Percentiles rank a stretch among this genome's conserved stretches.
These are phyloP conservation scores for Lepidium sativum DNA, from an alignment of 345 rosid species.

Conservation along the genomic window DNA sequence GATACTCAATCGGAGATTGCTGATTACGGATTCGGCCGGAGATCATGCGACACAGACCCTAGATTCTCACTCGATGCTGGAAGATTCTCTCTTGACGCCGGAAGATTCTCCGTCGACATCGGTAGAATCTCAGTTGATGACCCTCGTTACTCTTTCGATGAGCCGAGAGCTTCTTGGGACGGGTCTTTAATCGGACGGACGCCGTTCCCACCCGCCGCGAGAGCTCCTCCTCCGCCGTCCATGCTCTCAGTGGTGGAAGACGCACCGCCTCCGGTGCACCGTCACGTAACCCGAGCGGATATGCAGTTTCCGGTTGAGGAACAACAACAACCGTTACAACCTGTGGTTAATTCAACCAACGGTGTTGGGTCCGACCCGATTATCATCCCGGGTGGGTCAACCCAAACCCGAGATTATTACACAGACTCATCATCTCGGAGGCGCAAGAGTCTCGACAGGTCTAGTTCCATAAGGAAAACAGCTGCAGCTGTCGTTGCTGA, in stretches of 20 bases:
- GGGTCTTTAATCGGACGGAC: slow-evolving; percentile 74
- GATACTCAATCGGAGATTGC: slow-evolving; percentile 98
- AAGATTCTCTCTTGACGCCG: slow-evolving; percentile 52
- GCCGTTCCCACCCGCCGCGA: slow-evolving; percentile 3
- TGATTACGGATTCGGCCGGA: slow-evolving; percentile 86
- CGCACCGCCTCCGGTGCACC: slow-evolving; percentile 41
- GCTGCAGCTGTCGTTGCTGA: slow-evolving; percentile 85
- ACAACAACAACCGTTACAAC: slow-evolving; percentile 14
- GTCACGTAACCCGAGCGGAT: slow-evolving; percentile 57
- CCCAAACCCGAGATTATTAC: slow-evolving; percentile 90
- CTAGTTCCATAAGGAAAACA: slow-evolving; percentile 69
- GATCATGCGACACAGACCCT: slow-evolving; percentile 99
- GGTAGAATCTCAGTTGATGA: slow-evolving; percentile 51
- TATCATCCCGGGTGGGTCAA: slow-evolving; percentile 77
- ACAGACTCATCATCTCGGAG: slow-evolving; percentile 74
- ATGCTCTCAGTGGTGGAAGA: slow-evolving; percentile 90
- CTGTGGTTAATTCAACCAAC: not conserved
- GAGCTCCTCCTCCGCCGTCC: slow-evolving; percentile 73
- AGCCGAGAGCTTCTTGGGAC: slow-evolving; percentile 98
- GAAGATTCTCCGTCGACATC: slow-evolving; percentile 34
- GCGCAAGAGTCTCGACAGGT: slow-evolving; percentile 87
- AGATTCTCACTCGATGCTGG: slow-evolving; percentile 75
- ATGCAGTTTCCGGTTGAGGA: slow-evolving; percentile 88
- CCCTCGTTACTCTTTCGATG: slow-evolving; percentile 82
- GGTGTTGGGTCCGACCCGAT: slow-evolving; percentile 15